Base-by-base conservation (phyloP, 1,139 yeast genomes). In the Fermentozyma sake region DNA sequence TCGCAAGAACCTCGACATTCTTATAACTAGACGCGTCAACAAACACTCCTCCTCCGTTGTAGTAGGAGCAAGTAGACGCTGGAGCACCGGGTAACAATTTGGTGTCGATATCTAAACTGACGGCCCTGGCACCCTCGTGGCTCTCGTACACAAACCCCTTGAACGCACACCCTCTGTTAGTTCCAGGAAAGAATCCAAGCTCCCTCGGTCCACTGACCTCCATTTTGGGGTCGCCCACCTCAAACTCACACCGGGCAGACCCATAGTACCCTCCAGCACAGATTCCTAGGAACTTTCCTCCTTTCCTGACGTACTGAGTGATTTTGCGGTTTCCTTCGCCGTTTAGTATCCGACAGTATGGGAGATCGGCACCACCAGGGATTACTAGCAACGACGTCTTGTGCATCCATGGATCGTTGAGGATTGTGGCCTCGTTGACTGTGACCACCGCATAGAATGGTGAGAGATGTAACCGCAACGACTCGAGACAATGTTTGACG, bases 241-340 rank as follows among this genome's bases (percentile, higher is more conserved):
- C 95, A 52, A 91, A 93, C 48, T 91, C 97, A 39, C 84, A 78
- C 26, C 79, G 55, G 1, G 68, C 53, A n/a, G 87, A 69, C 1
- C 79, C 91, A 48, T 73, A 91, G 55, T 93, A 91, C 0, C 84
- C 97, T 18, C 99, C 99, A n/a, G 98, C 95, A 56, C 98, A 91
- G 39, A 91, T 73, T 0, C 98, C 98, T 18, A 91, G 52, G 46
- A 64, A 86, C 30, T 66, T 61, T 1, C 98, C 99, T 12, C 98
- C 98, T 30, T 65, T 62, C 18, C 75, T 63, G 3, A 91, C 87
- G 52, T 66, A 89, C 27, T 74, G 74, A 16, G 60, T 53, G 33
- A 91, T 84, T 21, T 58, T 58, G 3, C 55, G 46, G 43, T 78
- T 84, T 0, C 87, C 89, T 6, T 53, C 58, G 1, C 96, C 95